These are phyloP conservation scores for Zizania palustris DNA, from an alignment of 202 grass and related monocot genomes.

Conservation along the genomic window DNA sequence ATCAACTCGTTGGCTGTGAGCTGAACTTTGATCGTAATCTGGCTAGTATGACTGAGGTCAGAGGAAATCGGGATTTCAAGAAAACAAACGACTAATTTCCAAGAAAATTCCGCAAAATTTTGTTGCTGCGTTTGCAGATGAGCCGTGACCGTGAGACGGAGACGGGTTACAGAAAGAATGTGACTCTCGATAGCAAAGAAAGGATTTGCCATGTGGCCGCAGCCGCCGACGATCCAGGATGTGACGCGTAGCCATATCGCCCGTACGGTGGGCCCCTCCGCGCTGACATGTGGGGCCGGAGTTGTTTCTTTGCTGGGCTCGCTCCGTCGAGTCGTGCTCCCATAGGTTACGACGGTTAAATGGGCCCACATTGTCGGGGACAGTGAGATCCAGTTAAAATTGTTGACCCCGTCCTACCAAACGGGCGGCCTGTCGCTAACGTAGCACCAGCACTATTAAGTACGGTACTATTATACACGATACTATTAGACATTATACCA, in stretches of 20 bases:
- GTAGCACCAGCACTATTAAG: too few species aligned
- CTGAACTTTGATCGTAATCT: neutral
- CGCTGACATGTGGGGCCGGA: too few species aligned
- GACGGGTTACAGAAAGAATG: too few species aligned
- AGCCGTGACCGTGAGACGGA: too few species aligned
- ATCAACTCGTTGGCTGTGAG: neutral
- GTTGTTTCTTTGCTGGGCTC: neutral
- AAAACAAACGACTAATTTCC: too few species aligned
- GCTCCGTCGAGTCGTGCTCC: neutral
- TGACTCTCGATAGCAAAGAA: too few species aligned
- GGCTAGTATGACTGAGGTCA: neutral
- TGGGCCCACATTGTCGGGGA: neutral
- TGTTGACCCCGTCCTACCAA: neutral
- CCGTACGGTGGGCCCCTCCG: conserved; percentile 6
- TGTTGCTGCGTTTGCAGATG: too few species aligned
- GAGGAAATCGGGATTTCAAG: too few species aligned
- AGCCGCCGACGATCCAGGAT: neutral
- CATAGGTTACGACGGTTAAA: neutral
- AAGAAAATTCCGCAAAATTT: too few species aligned
- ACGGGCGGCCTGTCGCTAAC: too few species aligned
- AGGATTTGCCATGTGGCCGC: neutral
- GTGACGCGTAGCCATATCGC: neutral
- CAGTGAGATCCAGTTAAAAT: neutral
- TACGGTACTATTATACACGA: too few species aligned
- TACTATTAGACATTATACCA: too few species aligned